A percentile compares a stretch with the other conserved stretches of the same genome.
phyloP scores from a whole-genome alignment of 768 basidiomycete genomes.

The Mycena leptocephala region DNA sequence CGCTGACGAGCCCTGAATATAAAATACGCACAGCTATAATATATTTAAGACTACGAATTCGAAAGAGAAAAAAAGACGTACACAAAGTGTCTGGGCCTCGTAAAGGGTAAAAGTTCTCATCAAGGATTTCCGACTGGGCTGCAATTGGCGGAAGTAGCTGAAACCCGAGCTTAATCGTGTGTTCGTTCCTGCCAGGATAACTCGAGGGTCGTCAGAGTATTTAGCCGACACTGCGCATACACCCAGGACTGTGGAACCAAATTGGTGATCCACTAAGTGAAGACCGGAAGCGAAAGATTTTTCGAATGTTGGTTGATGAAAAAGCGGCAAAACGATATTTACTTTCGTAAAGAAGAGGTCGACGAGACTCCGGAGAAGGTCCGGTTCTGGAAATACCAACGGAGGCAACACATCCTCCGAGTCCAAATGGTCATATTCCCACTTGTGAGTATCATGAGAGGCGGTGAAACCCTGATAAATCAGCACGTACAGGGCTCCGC shows the following conservation, averaged over 20 bases:
- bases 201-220: slow-evolving; percentile 57
- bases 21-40: slow-evolving; percentile 56
- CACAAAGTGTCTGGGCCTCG: slow-evolving; percentile 71
- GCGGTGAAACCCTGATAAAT: neutral
- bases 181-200: slow-evolving; percentile 42
- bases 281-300: slow-evolving; percentile 54
- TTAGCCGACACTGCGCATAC: slow-evolving; percentile 70
- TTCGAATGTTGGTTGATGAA: slow-evolving; percentile 70
- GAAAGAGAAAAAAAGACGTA: slow-evolving; percentile 37
- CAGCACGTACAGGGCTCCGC: slow-evolving; percentile 37
- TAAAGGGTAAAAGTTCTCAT: slow-evolving; percentile 66
- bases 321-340: slow-evolving; percentile 60
- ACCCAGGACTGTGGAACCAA: slow-evolving; percentile 64
- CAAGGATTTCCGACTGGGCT: slow-evolving; percentile 64
- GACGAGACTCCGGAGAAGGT: slow-evolving; percentile 60
- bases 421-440: slow-evolving; percentile 32
- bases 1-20: slow-evolving; percentile 60
- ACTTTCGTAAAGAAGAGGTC: slow-evolving; percentile 65
- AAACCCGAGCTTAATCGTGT: slow-evolving; percentile 59
- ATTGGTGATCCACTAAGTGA: slow-evolving; percentile 57
- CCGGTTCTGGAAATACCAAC: slow-evolving; percentile 53
- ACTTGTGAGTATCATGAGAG: slow-evolving; percentile 22
- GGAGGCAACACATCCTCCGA: slow-evolving; percentile 23
- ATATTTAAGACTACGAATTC: neutral
- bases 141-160: slow-evolving; percentile 65